Percentiles rank a stretch among this genome's conserved stretches.
Evolutionary conservation across 176 grass and related monocot genomes (phyloP).

Genomic region (Metroxylon sagu): DNA sequence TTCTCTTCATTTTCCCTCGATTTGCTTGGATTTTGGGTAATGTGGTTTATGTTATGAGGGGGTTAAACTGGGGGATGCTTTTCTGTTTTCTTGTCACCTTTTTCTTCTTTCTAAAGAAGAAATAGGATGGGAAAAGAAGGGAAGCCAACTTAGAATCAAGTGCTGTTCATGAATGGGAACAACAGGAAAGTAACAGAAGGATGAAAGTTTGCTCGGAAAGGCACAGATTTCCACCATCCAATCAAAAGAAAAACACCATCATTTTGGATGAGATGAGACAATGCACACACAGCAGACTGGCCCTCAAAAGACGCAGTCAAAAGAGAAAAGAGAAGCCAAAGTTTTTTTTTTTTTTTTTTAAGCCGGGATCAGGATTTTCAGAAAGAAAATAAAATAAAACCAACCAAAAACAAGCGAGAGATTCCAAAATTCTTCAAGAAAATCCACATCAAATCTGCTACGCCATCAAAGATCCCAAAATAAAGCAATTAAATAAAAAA

Average conservation of each 20-base stretch:
- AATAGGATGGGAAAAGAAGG: slow-evolving; percentile 4
- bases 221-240: background rate
- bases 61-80: slow-evolving; percentile 7
- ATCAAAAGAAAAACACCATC: background rate
- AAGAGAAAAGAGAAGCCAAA: slow-evolving; percentile 17
- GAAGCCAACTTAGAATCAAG: slow-evolving; percentile 15
- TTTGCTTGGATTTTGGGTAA: too few species aligned
- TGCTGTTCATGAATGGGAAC: background rate
- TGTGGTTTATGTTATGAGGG: too few species aligned
- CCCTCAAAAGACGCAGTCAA: slow-evolving; percentile 24
- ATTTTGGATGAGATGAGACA: background rate
- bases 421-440: background rate
- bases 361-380: background rate
- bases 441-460: background rate
- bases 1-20: too few species aligned
- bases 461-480: slow-evolving; percentile 15
- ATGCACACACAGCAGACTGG: background rate
- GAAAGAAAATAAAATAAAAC: background rate
- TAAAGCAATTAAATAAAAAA: too few species aligned
- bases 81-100: too few species aligned
- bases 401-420: background rate
- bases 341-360: slow-evolving; percentile 6
- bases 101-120: slow-evolving; percentile 3
- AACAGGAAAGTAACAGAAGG: slow-evolving; percentile 10
- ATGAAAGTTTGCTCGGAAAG: background rate